phyloP scores from a whole-genome alignment of 2,329 filamentous ascomycete genomes.

The Neofusicoccum laricinum region DNA sequence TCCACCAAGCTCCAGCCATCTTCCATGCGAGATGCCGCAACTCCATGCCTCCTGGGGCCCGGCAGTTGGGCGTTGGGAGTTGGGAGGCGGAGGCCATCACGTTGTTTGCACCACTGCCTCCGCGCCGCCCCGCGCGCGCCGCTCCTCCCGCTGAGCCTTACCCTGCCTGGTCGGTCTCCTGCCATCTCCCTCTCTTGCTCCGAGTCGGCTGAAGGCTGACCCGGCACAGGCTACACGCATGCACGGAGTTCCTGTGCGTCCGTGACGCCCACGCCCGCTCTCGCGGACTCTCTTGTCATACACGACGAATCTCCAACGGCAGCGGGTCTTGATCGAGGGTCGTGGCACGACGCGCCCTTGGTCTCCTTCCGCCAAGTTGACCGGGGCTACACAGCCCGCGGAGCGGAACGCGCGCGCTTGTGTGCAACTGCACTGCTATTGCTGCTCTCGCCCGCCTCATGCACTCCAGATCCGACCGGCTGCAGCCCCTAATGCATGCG shows the following conservation, averaged over 20 bases:
- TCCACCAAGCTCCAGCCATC: conserved; percentile 1
- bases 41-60: not conserved
- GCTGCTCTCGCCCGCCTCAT: not conserved
- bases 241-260: not conserved
- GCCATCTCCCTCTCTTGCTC: not conserved
- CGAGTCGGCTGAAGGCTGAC: not conserved
- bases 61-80: not conserved
- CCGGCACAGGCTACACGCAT: not conserved
- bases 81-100: not conserved
- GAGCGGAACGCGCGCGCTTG: conserved; percentile 11
- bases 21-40: conserved; percentile 9
- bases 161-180: not conserved
- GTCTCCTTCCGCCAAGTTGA: not conserved
- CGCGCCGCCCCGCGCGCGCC: conserved; percentile 12
- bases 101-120: not conserved
- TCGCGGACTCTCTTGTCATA: not conserved
- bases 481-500: conserved; percentile 3
- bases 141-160: conserved; percentile 10
- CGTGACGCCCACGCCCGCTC: not conserved
- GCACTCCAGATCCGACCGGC: conserved; percentile 5
- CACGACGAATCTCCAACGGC: not conserved
- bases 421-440: not conserved
- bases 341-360: conserved; percentile 9
- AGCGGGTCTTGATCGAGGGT: not conserved
- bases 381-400: not conserved